Base-by-base conservation (phyloP, 768 basidiomycete genomes). In the Russula dissimulans region DNA sequence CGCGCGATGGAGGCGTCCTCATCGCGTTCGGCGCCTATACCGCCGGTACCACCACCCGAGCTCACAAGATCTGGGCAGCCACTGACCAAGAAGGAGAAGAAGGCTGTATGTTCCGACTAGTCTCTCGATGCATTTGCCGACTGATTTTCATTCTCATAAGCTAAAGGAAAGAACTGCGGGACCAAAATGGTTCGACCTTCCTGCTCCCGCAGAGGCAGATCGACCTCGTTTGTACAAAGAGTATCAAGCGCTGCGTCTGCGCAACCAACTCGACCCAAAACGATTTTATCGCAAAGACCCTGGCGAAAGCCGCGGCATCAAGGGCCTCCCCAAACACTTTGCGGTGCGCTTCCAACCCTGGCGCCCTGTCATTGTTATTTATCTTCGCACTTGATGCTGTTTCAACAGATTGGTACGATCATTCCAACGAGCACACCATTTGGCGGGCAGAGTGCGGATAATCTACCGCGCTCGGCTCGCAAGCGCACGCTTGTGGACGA, bases 241-340 rank as follows among this genome's bases (percentile, higher is more conserved):
- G 74, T 86, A 92, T 11, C 89, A 95, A 69, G 87, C 94, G 0
- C 76, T 95, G 57, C 86, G 91, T 34, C 75, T 97, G 49, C 82
- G 87, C 52, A 92, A 92, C 69, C 87, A 91, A 59, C 79, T 97
- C 18, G 94, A 97, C 67, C 92, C 92, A 17, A 97, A 95, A 70
- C 81, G 90, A 22, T 95, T 95, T 74, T 91, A 94, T 73, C 77
- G 84, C 62, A 93, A 90, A 71, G 89, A 93, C 48, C 86, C 87
- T 60, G 87, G 89, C 4, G 89, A 94, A 72, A 83, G 87, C 10
- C 87, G 87, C 67, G 90, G 90, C 15, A 83, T 88, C 70, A 90
- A 89, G 71, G 86, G 87, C 29, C 73, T 93, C 6, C 89, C 91
- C 9, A 92, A 93, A 71, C 85, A 91, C 70, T 95, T 95, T 72